Percentiles rank a stretch among this genome's conserved stretches.
phyloP scores from a whole-genome alignment of 2,329 filamentous ascomycete genomes.

The Pseudocercospora cruenta region DNA sequence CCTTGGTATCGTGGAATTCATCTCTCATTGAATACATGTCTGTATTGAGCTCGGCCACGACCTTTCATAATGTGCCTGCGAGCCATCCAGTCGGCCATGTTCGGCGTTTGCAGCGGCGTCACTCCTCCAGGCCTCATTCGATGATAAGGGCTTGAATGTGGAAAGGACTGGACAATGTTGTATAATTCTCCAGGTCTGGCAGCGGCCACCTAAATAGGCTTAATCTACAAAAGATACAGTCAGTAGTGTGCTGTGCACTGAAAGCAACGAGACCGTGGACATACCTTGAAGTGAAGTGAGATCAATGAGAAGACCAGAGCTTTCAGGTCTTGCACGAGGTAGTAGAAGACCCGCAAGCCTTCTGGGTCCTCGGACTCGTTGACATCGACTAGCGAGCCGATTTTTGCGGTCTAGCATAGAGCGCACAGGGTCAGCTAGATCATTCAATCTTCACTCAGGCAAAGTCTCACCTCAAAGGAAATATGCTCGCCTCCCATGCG shows the following conservation, averaged over 20 bases:
- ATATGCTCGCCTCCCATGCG: constrained; percentile 93
- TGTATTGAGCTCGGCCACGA: neutral
- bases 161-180: neutral
- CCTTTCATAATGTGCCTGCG: neutral
- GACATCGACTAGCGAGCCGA: constrained; percentile 94
- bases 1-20: neutral
- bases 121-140: neutral
- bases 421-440: neutral
- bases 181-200: neutral
- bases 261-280: constrained; percentile 2
- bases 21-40: neutral
- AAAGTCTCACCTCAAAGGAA: constrained; percentile 80
- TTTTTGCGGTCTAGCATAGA: constrained; percentile 81
- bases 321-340: constrained; percentile 95
- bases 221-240: constrained; percentile 32
- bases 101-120: neutral
- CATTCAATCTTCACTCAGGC: neutral
- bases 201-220: constrained; percentile 34
- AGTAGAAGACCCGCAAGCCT: constrained; percentile 96
- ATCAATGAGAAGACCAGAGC: constrained; percentile 96
- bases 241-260: neutral
- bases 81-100: neutral
- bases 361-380: constrained; percentile 95
- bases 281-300: constrained; percentile 91
- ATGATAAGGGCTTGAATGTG: neutral